These are phyloP conservation scores for Cladosporium sp. DNA, from an alignment of 2,329 filamentous ascomycete species.

Conservation along the genomic window DNA sequence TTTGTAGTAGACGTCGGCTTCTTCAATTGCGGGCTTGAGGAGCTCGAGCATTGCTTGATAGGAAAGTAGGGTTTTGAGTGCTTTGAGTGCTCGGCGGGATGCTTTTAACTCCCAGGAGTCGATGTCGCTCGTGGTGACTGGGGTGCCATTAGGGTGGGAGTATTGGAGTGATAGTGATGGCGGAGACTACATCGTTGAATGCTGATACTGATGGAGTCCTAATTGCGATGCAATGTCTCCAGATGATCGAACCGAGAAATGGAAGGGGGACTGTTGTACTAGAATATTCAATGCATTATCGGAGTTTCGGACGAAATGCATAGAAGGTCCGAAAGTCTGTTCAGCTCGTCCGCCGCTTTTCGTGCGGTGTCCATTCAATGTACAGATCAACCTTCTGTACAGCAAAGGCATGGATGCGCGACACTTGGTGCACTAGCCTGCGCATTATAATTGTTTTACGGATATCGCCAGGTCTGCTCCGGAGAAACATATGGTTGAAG, in stretches of 20 bases:
- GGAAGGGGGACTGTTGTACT: background rate
- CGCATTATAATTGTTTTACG: background rate
- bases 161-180: background rate
- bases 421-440: background rate
- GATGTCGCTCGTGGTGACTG: background rate
- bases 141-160: background rate
- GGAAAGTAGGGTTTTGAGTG: background rate
- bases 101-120: background rate
- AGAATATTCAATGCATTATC: background rate
- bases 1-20: constrained; percentile 9
- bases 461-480: background rate
- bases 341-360: background rate
- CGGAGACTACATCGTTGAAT: background rate
- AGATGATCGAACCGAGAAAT: background rate
- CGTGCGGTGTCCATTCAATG: background rate
- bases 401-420: background rate
- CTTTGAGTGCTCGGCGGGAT: background rate
- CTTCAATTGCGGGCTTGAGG: background rate
- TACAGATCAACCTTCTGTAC: background rate
- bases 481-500: constrained; percentile 7
- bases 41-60: background rate
- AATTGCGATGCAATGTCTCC: background rate
- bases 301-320: background rate
- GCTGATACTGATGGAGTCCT: background rate
- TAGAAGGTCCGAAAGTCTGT: background rate